Conservation (phyloP, 2,329 filamentous ascomycete genomes). For the Aspergillus sp. region DNA sequence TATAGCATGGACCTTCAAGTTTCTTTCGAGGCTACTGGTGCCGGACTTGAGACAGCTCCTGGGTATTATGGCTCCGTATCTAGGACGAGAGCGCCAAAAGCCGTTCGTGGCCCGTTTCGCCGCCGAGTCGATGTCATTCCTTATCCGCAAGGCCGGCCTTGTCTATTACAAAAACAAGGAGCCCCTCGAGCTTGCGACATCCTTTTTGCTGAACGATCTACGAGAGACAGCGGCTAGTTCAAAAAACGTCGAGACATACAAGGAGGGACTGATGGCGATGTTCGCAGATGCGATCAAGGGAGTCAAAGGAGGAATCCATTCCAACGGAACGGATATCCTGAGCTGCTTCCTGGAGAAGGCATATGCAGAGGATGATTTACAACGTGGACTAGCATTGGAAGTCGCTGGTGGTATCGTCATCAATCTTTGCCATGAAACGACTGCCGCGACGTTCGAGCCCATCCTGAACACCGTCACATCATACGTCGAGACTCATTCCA, state of each 20-base stretch:
- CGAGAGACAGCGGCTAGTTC: conserved; percentile 24
- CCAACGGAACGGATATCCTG: conserved; percentile 49
- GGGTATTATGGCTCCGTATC: conserved; percentile 71
- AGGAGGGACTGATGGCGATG: conserved; percentile 84
- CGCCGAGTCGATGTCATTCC: conserved; percentile 88
- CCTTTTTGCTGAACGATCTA: conserved; percentile 66
- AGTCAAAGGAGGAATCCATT: conserved; percentile 52
- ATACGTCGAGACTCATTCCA: conserved; percentile 30
- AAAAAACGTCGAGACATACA: conserved; percentile 54
- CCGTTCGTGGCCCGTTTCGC: conserved; percentile 85
- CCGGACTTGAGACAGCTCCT: conserved; percentile 80
- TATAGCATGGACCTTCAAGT: conserved; percentile 94
- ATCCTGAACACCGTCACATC: conserved; percentile 58
- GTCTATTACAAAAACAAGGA: conserved; percentile 65
- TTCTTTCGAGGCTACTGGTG: conserved; percentile 78
- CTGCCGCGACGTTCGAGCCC: conserved; percentile 63
- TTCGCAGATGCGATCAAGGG: conserved; percentile 74
- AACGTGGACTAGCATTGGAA: conserved; percentile 42
- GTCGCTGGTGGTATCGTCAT: conserved; percentile 71
- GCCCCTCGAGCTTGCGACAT: conserved; percentile 63
- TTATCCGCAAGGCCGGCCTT: conserved; percentile 80
- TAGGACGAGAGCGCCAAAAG: conserved; percentile 76
- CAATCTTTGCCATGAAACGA: conserved; percentile 76
- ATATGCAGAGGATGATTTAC: conserved; percentile 21
- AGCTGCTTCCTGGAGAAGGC: conserved; percentile 42